Evolutionary conservation across 495 filamentous ascomycete species (phyloP).

Genomic region (Hyaloscypha variabilis): DNA sequence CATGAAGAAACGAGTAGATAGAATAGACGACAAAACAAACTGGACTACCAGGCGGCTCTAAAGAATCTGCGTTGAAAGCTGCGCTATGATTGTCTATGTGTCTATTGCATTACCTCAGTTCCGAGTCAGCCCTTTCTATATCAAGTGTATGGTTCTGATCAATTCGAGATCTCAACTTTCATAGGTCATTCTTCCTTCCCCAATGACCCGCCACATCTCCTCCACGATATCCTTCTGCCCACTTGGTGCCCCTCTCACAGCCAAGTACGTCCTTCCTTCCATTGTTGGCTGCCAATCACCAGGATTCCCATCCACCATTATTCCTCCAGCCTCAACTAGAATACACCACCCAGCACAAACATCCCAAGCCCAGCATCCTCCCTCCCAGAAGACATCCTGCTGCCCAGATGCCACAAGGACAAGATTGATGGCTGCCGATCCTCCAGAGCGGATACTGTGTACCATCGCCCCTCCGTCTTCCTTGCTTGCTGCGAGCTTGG

Average conservation of each 20-base stretch:
- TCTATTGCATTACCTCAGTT: no score
- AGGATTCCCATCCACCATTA: slow-evolving; percentile 76
- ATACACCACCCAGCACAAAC: slow-evolving; percentile 92
- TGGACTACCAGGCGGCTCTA: no score
- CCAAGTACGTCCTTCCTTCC: slow-evolving; percentile 80
- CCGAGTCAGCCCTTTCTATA: no score
- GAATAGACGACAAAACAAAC: no score
- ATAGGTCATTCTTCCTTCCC: slow-evolving; percentile 25
- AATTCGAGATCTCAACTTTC: slow-evolving; percentile 16
- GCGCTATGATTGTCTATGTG: no score
- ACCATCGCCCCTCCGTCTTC: slow-evolving; percentile 83
- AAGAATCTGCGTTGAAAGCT: no score
- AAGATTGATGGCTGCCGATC: slow-evolving; percentile 82
- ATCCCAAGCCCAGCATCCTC: slow-evolving; percentile 95
- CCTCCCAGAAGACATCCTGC: slow-evolving; percentile 90
- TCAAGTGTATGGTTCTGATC: no score
- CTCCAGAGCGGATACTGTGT: slow-evolving; percentile 72
- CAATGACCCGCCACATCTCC: slow-evolving; percentile 73
- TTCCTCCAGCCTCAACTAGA: slow-evolving; percentile 80
- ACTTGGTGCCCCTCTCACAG: slow-evolving; percentile 64
- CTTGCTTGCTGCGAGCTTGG: slow-evolving; percentile 60
- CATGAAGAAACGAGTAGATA: no score
- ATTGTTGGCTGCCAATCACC: slow-evolving; percentile 73
- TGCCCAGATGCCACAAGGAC: slow-evolving; percentile 79
- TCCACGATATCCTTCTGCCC: slow-evolving; percentile 78